Conservation (phyloP, 257 asterid genomes). For the Perilla frutescens region DNA sequence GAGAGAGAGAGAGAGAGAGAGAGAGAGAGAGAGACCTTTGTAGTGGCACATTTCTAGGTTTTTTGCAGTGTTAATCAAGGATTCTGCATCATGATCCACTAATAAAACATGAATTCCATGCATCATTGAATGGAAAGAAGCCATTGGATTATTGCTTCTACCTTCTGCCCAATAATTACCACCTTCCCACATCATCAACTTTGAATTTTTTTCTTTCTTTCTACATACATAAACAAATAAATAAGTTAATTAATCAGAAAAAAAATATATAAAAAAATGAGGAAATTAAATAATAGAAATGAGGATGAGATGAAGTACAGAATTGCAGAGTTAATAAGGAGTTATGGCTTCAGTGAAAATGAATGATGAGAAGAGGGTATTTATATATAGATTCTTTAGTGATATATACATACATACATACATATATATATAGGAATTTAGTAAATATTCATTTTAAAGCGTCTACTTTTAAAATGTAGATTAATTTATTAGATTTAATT, state of each 20-base stretch:
- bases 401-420: background rate
- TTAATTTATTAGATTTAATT: background rate
- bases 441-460: background rate
- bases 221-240: background rate
- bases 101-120: conserved; percentile 49
- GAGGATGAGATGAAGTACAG: background rate
- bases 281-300: background rate
- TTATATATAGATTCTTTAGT: conserved; percentile 11
- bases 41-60: conserved; percentile 45
- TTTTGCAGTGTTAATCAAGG: conserved; percentile 28
- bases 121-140: conserved; percentile 30
- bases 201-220: background rate
- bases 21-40: conserved; percentile 30
- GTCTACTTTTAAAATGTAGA: background rate
- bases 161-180: conserved; percentile 26
- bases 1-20: background rate
- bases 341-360: conserved; percentile 13
- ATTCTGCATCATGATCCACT: conserved; percentile 48
- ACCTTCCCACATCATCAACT: conserved; percentile 33
- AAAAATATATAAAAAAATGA: background rate
- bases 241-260: background rate
- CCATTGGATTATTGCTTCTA: conserved; percentile 27
- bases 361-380: conserved; percentile 16
- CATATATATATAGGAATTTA: background rate
- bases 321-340: background rate